phyloP scores from a whole-genome alignment of 768 basidiomycete species.

The Suillus spraguei region DNA sequence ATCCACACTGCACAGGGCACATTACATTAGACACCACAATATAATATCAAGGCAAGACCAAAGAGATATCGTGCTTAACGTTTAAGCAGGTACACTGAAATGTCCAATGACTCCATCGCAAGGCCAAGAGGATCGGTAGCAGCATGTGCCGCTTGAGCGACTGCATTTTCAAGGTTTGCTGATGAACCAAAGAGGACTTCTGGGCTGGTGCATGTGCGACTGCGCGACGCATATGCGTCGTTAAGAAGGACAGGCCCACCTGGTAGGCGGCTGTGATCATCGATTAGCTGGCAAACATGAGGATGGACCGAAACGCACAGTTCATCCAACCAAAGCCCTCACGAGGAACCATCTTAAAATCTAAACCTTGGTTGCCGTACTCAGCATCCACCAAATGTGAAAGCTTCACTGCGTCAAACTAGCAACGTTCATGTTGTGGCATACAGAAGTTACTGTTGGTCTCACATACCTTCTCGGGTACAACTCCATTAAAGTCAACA shows the following conservation, averaged over 20 bases:
- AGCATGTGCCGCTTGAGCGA: conserved; percentile 36
- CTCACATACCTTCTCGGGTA: conserved; percentile 86
- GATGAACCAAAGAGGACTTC: conserved; percentile 80
- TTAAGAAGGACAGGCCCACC: conserved; percentile 93
- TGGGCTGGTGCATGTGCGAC: conserved; percentile 92
- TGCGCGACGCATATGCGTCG: conserved; percentile 92
- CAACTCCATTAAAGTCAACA: conserved; percentile 97
- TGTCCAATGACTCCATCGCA: conserved; percentile 58
- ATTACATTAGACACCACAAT: conserved; percentile 5
- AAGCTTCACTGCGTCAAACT: conserved; percentile 96
- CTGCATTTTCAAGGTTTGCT: conserved; percentile 37
- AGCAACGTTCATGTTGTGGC: conserved; percentile 3
- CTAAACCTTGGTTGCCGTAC: conserved; percentile 94
- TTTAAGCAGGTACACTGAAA: conserved; percentile 22
- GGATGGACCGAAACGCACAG: conserved; percentile 45
- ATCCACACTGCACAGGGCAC: not conserved
- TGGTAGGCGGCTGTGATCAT: conserved; percentile 80
- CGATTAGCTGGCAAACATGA: conserved; percentile 7
- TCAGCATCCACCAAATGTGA: conserved; percentile 97
- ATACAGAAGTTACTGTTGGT: not conserved
- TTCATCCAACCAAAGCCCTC: conserved; percentile 99
- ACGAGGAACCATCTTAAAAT: conserved; percentile 96
- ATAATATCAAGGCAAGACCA: conserved; percentile 7
- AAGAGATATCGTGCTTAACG: conserved; percentile 18
- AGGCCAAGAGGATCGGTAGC: conserved; percentile 60